Evolutionary conservation across 495 filamentous ascomycete species (phyloP).

Genomic region (Friedmanniomyces endolithicus): DNA sequence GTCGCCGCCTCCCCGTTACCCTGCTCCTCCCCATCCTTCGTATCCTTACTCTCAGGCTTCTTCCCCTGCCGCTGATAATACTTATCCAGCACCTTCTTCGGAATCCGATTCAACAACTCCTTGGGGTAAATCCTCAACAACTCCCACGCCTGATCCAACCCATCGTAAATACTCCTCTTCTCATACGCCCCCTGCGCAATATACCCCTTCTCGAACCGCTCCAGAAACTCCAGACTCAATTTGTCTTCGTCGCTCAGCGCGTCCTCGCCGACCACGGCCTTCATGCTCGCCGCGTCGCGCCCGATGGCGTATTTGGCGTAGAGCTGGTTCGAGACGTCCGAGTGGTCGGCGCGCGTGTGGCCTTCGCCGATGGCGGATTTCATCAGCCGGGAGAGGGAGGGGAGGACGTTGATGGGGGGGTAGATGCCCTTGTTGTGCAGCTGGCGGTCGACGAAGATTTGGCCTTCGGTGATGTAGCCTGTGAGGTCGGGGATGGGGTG

Average conservation of each 20-base stretch:
- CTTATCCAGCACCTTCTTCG: constrained; percentile 81
- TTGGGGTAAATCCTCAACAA: constrained; percentile 91
- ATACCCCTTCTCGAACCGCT: constrained; percentile 92
- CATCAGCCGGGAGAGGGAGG: constrained; percentile 98
- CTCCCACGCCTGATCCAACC: constrained; percentile 90
- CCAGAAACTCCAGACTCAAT: constrained; percentile 92
- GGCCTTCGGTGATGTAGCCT: constrained; percentile 97
- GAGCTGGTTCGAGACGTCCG: constrained; percentile 96
- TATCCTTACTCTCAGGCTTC: constrained; percentile 41
- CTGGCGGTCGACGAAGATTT: constrained; percentile 95
- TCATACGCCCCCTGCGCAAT: constrained; percentile 90
- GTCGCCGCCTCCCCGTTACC: constrained; percentile 33
- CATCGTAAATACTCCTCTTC: constrained; percentile 75
- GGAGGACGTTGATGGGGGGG: constrained; percentile 97
- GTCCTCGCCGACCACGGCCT: constrained; percentile 97
- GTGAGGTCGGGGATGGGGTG: constrained; percentile 98
- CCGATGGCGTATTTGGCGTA: constrained; percentile 99
- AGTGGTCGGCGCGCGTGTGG: constrained; percentile 89
- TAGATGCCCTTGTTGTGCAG: constrained; percentile 93
- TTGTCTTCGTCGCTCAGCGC: constrained; percentile 92
- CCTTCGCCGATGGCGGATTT: constrained; percentile 98
- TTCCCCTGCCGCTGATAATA: constrained; percentile 63
- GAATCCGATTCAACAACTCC: constrained; percentile 94
- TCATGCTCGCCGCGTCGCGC: constrained; percentile 96
- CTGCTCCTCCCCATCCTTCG: constrained; percentile 28